Conservation (phyloP, 2,329 filamentous ascomycete genomes). For the Ascochyta viciae-villosae region DNA sequence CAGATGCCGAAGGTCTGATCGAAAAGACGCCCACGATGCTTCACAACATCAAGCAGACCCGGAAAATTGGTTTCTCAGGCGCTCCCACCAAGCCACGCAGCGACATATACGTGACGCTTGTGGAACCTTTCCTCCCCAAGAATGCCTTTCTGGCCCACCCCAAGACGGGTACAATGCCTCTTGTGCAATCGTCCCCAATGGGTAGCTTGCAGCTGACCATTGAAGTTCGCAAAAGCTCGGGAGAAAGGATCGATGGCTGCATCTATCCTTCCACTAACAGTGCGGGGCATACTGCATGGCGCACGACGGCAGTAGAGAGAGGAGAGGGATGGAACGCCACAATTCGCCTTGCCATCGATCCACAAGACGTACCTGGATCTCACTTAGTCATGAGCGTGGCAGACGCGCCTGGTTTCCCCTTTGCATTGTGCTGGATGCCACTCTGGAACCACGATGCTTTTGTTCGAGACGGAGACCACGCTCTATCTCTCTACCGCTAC, state of each 20-base stretch:
- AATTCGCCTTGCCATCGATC: constrained; percentile 78
- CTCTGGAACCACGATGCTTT: constrained; percentile 94
- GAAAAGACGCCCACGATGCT: constrained; percentile 87
- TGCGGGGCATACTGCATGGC: constrained; percentile 81
- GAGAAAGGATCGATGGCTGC: constrained; percentile 84
- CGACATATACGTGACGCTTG: constrained; percentile 92
- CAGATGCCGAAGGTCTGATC: constrained; percentile 81
- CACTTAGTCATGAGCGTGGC: constrained; percentile 91
- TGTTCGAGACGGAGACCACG: constrained; percentile 82
- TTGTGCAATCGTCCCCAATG: constrained; percentile 69
- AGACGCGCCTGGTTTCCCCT: constrained; percentile 85
- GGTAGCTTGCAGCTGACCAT: constrained; percentile 85
- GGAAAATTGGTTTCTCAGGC: constrained; percentile 91
- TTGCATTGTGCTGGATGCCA: constrained; percentile 91
- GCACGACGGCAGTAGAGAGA: constrained; percentile 79
- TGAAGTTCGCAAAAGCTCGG: constrained; percentile 80
- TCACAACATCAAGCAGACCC: constrained; percentile 79
- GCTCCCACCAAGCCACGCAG: constrained; percentile 87
- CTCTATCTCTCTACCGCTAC: constrained; percentile 83
- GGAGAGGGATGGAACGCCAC: constrained; percentile 89
- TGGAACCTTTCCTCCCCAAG: constrained; percentile 77
- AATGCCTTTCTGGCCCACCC: constrained; percentile 69
- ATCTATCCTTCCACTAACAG: constrained; percentile 87
- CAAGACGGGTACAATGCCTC: constrained; percentile 80
- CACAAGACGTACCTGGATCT: constrained; percentile 79